These are phyloP conservation scores for Boletus vermiculosoides DNA, from an alignment of 768 basidiomycete species.

Conservation along the genomic window DNA sequence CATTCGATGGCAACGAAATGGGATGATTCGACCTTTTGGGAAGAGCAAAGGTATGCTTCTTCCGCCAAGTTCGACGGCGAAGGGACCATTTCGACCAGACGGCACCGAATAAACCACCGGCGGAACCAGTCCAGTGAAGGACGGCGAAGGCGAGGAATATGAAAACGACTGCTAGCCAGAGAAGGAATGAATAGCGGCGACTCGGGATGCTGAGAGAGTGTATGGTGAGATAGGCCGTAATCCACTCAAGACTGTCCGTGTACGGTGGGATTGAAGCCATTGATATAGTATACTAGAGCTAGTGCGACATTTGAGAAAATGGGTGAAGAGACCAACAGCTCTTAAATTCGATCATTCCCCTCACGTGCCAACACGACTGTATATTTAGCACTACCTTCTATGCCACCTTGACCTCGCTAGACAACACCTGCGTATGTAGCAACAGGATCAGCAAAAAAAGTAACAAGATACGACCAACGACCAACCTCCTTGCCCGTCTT, in stretches of 20 bases:
- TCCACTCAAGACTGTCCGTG: slow-evolving; percentile 47
- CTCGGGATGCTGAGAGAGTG: slow-evolving; percentile 53
- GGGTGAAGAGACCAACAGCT: not conserved
- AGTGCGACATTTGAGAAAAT: not conserved
- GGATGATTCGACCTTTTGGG: slow-evolving; percentile 34
- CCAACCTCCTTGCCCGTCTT: slow-evolving; percentile 91
- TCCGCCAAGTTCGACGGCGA: slow-evolving; percentile 57
- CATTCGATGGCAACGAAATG: slow-evolving; percentile 57
- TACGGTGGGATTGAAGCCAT: slow-evolving; percentile 45
- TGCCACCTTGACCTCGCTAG: slow-evolving; percentile 38
- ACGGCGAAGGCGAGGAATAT: slow-evolving; percentile 41
- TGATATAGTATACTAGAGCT: slow-evolving; percentile 1
- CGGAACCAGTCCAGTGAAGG: slow-evolving; percentile 43
- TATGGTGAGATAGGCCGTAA: slow-evolving; percentile 54
- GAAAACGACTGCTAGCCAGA: slow-evolving; percentile 54
- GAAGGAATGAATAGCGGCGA: slow-evolving; percentile 54
- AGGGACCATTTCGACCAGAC: slow-evolving; percentile 59
- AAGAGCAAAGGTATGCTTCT: slow-evolving; percentile 40
- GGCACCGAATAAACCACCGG: slow-evolving; percentile 47
- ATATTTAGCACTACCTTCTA: not conserved
- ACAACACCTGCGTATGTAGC: slow-evolving; percentile 39
- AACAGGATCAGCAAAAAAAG: not conserved
- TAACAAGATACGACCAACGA: not conserved
- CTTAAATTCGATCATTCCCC: not conserved
- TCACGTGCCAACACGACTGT: not conserved